A percentile compares a stretch with the other conserved stretches of the same genome.
Evolutionary conservation across 768 basidiomycete species (phyloP).

Genomic region (Tricholoma terreum): DNA sequence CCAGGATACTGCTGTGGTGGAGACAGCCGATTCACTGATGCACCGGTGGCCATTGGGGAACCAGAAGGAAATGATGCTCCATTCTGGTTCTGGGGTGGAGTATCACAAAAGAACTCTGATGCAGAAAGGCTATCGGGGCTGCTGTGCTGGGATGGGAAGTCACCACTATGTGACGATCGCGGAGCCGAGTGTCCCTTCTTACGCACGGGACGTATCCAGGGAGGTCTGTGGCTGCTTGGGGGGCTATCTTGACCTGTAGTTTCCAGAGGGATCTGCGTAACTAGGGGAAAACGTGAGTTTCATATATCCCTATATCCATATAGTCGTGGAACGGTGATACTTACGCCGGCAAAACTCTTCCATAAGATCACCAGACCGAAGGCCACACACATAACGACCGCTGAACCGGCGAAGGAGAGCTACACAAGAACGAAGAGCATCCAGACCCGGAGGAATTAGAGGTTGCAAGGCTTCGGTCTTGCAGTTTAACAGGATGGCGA

Average conservation of each 20-base stretch:
- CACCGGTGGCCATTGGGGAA: slow-evolving; percentile 11
- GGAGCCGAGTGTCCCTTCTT: slow-evolving; percentile 61
- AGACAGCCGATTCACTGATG: slow-evolving; percentile 5
- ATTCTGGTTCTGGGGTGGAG: slow-evolving; percentile 34
- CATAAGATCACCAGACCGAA: slow-evolving; percentile 88
- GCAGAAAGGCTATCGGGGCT: slow-evolving; percentile 68
- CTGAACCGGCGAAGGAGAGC: slow-evolving; percentile 86
- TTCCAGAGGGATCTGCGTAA: slow-evolving; percentile 86
- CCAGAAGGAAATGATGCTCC: slow-evolving; percentile 19
- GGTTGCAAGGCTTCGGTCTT: slow-evolving; percentile 74
- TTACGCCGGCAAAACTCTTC: slow-evolving; percentile 90
- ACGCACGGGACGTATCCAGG: slow-evolving; percentile 88
- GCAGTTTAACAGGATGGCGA: slow-evolving; percentile 85
- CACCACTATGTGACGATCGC: slow-evolving; percentile 41
- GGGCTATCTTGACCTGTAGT: slow-evolving; percentile 50
- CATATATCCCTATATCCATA: not conserved
- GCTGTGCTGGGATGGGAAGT: slow-evolving; percentile 47
- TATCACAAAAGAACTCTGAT: slow-evolving; percentile 61
- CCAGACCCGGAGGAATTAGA: slow-evolving; percentile 77
- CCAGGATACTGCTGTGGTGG: slow-evolving; percentile 10
- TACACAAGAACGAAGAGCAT: slow-evolving; percentile 85
- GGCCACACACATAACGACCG: slow-evolving; percentile 87
- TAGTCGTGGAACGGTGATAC: slow-evolving; percentile 19
- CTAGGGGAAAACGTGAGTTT: slow-evolving; percentile 29
- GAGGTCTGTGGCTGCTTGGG: slow-evolving; percentile 54